phyloP scores from a whole-genome alignment of 2,329 filamentous ascomycete species.

The Stagonosporopsis vannaccii region DNA sequence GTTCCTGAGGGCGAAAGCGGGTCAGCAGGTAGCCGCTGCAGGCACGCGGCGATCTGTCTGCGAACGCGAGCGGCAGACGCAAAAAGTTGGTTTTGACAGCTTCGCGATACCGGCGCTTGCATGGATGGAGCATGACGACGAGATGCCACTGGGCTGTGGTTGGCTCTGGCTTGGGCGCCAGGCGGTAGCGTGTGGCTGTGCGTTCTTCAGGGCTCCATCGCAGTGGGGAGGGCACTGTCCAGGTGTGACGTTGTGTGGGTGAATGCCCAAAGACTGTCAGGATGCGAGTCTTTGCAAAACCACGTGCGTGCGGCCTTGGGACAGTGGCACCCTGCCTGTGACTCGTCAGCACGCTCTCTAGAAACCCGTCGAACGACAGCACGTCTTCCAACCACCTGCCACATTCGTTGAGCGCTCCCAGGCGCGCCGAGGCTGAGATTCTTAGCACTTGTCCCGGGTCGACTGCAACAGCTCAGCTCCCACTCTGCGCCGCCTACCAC shows the following conservation, averaged over 20 bases:
- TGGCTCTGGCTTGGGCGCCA: conserved; percentile 11
- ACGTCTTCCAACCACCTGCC: conserved; percentile 5
- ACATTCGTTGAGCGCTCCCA: conserved; percentile 32
- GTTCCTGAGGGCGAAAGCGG: conserved; percentile 42
- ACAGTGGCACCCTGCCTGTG: conserved; percentile 1
- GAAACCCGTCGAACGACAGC: conserved; percentile 3
- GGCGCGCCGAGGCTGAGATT: conserved; percentile 33
- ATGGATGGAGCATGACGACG: conserved; percentile 23
- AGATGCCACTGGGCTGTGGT: conserved; percentile 14
- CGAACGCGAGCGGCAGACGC: conserved; percentile 22
- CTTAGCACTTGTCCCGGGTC: conserved; percentile 25
- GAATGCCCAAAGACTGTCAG: conserved; percentile 21
- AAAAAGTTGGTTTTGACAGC: conserved; percentile 21
- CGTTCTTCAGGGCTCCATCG: conserved; percentile 5
- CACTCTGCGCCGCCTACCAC: conserved; percentile 17
- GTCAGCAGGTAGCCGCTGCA: conserved; percentile 42
- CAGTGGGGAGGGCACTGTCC: conserved; percentile 15
- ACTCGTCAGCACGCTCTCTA: conserved; percentile 11
- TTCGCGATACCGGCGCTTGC: conserved; percentile 15
- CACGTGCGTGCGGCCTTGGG: conserved; percentile 10
- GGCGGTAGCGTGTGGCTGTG: conserved; percentile 24
- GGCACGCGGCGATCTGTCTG: conserved; percentile 34
- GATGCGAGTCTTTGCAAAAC: conserved; percentile 13
- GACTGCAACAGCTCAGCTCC: conserved; percentile 5
- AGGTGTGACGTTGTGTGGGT: conserved; percentile 19